phyloP scores from a whole-genome alignment of 2,329 filamentous ascomycete genomes.

The Monilinia fructigena region DNA sequence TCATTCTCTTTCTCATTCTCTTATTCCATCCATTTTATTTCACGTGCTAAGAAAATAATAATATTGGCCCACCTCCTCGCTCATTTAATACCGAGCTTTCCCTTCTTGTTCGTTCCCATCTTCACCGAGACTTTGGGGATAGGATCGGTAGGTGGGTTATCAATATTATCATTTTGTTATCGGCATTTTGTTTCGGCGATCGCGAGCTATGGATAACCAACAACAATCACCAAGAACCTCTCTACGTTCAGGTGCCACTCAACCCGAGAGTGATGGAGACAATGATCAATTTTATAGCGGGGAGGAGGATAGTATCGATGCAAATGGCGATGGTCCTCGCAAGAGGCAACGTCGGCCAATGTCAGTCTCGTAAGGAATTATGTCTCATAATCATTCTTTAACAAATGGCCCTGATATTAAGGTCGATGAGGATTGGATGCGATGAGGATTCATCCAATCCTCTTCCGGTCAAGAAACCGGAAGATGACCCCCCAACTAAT shows the following conservation, averaged over 20 bases:
- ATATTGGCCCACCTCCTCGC: constrained; percentile 22
- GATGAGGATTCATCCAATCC: constrained; percentile 24
- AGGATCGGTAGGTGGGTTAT: background rate
- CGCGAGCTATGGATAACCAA: constrained; percentile 36
- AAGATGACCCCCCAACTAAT: constrained; percentile 25
- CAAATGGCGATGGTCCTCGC: constrained; percentile 40
- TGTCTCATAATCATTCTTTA: constrained; percentile 33
- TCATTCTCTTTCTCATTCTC: background rate
- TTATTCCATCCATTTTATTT: background rate
- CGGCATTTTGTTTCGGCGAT: constrained; percentile 10
- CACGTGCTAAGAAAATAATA: too few species aligned
- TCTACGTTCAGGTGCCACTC: constrained; percentile 32
- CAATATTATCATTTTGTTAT: constrained; percentile 7
- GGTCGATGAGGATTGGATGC: constrained; percentile 13
- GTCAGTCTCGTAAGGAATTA: constrained; percentile 48
- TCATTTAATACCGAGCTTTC: constrained; percentile 29
- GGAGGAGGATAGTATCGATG: constrained; percentile 38
- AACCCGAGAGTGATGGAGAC: constrained; percentile 40
- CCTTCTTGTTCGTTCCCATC: constrained; percentile 30
- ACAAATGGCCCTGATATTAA: constrained; percentile 25
- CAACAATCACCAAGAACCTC: constrained; percentile 34
- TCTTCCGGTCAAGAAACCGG: constrained; percentile 25
- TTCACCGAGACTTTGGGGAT: constrained; percentile 34
- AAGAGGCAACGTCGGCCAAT: constrained; percentile 50
- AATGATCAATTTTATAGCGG: constrained; percentile 34